Base-by-base conservation (phyloP, 1,284 basidiomycete species). In the Volvariella volvacea region DNA sequence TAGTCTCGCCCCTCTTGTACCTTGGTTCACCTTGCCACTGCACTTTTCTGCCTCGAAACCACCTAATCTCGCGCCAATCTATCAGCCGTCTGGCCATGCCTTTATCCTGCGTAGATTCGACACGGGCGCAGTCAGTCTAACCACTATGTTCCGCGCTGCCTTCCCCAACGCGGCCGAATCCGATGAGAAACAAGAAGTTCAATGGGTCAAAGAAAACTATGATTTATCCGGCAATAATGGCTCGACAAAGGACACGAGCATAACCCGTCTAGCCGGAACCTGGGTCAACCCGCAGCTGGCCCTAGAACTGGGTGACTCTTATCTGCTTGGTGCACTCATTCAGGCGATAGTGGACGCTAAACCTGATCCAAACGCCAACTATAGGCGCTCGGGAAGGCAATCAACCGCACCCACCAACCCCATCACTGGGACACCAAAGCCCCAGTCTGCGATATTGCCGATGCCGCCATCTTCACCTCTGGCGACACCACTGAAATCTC, bases 111-210 rank as follows among this genome's bases (percentile, higher is more conserved):
- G 92, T 51, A 84, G 95, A 48, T 96, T 92, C 60, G 95, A 99
- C 68, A 98, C 95, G 4, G 83, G 92, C 52, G 94, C 94, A 19
- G 79, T 99, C 64, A 92, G 89, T 48, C 83, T 95, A 15, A 96
- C 93, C 3, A 96, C 95, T 49, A 96, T 99, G 91, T 98, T 92
- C 73, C 90, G 92, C 54, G 92, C 94, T 20, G 92, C 94, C 0
- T 99, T 94, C 67, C 95, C 96, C 7, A 80, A 73, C 44, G 88
- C 93, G 0, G 68, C 74, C 22, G 89, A 92, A 2, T 74, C 77
- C 38, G 83, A 86, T 16, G 95, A 98, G 66, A 82, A 80, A 58
- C 68, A 67, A 22, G 95, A 99, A 66, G 79, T 89, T 54, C 75
- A 79, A 41, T 97, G 88, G 88, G 83, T 93, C 49, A 88, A 88